A percentile compares a stretch with the other conserved stretches of the same genome.
phyloP scores from a whole-genome alignment of 441 rosid genomes.

The Caryocar brasiliense region DNA sequence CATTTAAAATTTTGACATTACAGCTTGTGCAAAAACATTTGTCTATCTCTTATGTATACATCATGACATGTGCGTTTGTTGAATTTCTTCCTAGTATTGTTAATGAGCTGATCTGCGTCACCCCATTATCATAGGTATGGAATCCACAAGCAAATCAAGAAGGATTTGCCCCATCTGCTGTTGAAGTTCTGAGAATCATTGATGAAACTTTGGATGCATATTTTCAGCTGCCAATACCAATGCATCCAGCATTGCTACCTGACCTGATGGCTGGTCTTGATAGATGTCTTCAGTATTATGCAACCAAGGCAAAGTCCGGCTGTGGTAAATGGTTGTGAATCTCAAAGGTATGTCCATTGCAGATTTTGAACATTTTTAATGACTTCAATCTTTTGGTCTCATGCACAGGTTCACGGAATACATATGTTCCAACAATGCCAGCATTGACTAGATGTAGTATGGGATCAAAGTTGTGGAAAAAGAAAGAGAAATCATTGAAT shows the following conservation, averaged over 20 bases:
- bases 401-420: conserved; percentile 54
- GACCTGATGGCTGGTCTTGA: conserved; percentile 81
- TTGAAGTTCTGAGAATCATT: conserved; percentile 63
- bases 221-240: conserved; percentile 89
- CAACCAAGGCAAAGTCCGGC: conserved; percentile 77
- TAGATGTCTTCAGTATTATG: conserved; percentile 78
- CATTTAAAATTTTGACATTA: no score
- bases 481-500: conserved; percentile 70
- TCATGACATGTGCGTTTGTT: background rate
- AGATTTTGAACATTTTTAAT: conserved; percentile 7
- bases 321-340: conserved; percentile 50
- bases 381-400: conserved; percentile 7
- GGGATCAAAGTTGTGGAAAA: conserved; percentile 80
- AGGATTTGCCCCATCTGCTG: conserved; percentile 72
- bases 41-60: background rate
- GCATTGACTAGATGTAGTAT: conserved; percentile 75
- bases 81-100: background rate
- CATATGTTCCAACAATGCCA: conserved; percentile 83
- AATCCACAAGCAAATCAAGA: conserved; percentile 53
- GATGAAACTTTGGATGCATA: conserved; percentile 85
- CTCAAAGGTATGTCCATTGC: conserved; percentile 4
- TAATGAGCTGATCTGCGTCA: conserved; percentile 13
- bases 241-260: conserved; percentile 86
- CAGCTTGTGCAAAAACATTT: background rate
- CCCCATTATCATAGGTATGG: conserved; percentile 46